Percentiles rank a stretch among this genome's conserved stretches.
Conservation (phyloP, 768 basidiomycete species). For the Termitomyces eurrhizus region DNA sequence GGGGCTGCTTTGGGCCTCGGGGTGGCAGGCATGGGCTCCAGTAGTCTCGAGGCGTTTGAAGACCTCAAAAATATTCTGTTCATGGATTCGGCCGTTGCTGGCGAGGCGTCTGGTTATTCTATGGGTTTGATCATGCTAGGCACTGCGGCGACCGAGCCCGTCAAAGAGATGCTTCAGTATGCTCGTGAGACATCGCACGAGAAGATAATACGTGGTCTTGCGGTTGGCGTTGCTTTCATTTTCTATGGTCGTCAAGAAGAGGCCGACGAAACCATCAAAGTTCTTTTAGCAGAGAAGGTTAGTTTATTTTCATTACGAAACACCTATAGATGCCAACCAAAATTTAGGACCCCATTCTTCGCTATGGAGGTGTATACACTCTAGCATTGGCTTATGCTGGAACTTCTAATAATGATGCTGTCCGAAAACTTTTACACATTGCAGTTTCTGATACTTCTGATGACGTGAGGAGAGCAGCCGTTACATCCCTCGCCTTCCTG, state of each 20-base stretch:
- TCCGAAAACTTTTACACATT: conserved; percentile 88
- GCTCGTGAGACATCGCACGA: conserved; percentile 98
- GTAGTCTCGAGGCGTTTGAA: conserved; percentile 86
- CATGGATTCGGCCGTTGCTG: conserved; percentile 92
- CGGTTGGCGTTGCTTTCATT: conserved; percentile 89
- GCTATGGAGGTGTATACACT: conserved; percentile 97
- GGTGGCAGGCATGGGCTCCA: conserved; percentile 91
- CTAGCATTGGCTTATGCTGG: conserved; percentile 96
- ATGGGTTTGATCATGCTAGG: conserved; percentile 99
- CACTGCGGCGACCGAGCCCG: conserved; percentile 73
- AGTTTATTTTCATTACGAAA: conserved; percentile 5
- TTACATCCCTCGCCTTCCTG: conserved; percentile 92
- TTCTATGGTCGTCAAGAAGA: conserved; percentile 92
- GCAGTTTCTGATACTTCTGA: conserved; percentile 98
- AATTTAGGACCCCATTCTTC: conserved; percentile 86
- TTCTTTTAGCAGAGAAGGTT: conserved; percentile 84
- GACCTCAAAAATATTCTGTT: conserved; percentile 87
- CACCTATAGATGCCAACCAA: not conserved
- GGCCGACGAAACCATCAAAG: conserved; percentile 79
- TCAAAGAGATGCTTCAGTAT: conserved; percentile 95
- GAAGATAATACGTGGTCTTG: conserved; percentile 96
- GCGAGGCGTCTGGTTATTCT: conserved; percentile 93
- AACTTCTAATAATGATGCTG: conserved; percentile 90
- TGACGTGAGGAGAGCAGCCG: conserved; percentile 94
- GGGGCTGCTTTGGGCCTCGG: conserved; percentile 97